A percentile compares a stretch with the other conserved stretches of the same genome.
phyloP scores from a whole-genome alignment of 129 eudicot species.

The Logfia minima region DNA sequence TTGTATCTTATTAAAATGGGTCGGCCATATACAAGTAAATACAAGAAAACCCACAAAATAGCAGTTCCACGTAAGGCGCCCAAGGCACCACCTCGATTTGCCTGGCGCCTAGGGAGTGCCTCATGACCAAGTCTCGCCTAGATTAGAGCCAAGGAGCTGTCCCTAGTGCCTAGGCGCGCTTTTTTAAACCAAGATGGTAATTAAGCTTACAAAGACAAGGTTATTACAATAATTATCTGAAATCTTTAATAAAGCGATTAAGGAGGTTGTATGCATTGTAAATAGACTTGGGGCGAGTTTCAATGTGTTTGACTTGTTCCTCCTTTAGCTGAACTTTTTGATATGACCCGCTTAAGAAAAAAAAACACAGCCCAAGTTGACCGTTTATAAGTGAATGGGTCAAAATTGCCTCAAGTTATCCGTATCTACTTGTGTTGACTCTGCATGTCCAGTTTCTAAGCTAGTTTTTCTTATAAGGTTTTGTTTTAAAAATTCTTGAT shows the following conservation, averaged over 20 bases:
- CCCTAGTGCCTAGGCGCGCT: too few relatives aligned
- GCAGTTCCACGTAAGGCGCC: too few relatives aligned
- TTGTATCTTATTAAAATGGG: too few relatives aligned
- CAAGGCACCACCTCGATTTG: too few relatives aligned
- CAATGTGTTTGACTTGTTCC: background rate
- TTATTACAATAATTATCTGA: background rate
- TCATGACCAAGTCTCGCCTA: too few relatives aligned
- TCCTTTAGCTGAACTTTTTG: background rate
- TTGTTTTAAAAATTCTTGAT: constrained; percentile 3
- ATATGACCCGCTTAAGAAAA: background rate
- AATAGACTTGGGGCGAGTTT: background rate
- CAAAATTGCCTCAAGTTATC: background rate
- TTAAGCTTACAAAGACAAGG: background rate
- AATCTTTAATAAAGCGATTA: background rate
- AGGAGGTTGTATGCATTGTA: background rate
- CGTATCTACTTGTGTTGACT: background rate
- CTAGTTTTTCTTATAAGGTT: background rate
- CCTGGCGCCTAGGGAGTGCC: too few relatives aligned
- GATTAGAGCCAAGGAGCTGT: too few relatives aligned
- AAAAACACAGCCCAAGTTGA: background rate
- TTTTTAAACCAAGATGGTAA: too few relatives aligned
- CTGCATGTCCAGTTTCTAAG: background rate
- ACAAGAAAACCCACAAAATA: too few relatives aligned
- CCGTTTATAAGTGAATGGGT: background rate
- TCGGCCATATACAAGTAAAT: too few relatives aligned